phyloP scores from a whole-genome alignment of 768 basidiomycete genomes.

The Tephrocybe sp. region DNA sequence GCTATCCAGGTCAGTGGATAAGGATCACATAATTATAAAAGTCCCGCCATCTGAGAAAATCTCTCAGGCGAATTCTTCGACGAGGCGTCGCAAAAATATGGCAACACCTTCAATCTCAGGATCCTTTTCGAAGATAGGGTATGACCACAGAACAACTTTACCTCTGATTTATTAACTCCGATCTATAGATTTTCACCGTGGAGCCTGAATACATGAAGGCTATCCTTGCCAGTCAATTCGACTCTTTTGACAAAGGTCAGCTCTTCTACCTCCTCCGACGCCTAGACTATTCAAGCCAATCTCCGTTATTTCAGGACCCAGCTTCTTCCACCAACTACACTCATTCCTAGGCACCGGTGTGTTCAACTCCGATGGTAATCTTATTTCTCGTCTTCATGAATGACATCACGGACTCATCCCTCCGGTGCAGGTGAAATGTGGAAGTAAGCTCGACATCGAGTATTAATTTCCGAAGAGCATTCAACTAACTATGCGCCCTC shows the following conservation, averaged over 20 bases:
- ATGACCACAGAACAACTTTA: no score
- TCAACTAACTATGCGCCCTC: neutral
- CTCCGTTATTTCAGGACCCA: conserved; percentile 18
- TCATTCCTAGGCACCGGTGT: conserved; percentile 53
- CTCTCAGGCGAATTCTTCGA: conserved; percentile 27
- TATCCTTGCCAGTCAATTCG: conserved; percentile 46
- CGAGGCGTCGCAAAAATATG: conserved; percentile 22
- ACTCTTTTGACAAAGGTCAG: conserved; percentile 43
- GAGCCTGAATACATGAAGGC: conserved; percentile 51
- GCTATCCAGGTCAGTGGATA: conserved; percentile 30
- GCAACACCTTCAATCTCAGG: conserved; percentile 23
- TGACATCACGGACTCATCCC: neutral
- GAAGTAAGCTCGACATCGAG: conserved; percentile 45
- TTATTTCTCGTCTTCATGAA: neutral
- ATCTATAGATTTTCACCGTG: conserved; percentile 35
- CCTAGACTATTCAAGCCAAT: conserved; percentile 1
- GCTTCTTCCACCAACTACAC: conserved; percentile 23
- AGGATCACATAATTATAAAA: neutral
- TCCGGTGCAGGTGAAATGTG: conserved; percentile 54
- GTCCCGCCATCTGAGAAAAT: neutral
- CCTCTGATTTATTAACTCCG: no score
- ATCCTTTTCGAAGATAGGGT: conserved; percentile 32
- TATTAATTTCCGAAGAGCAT: no score
- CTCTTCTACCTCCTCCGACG: neutral
- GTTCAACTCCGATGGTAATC: conserved; percentile 57